phyloP scores from a whole-genome alignment of 2,329 filamentous ascomycete species.

The Aureobasidium lini region DNA sequence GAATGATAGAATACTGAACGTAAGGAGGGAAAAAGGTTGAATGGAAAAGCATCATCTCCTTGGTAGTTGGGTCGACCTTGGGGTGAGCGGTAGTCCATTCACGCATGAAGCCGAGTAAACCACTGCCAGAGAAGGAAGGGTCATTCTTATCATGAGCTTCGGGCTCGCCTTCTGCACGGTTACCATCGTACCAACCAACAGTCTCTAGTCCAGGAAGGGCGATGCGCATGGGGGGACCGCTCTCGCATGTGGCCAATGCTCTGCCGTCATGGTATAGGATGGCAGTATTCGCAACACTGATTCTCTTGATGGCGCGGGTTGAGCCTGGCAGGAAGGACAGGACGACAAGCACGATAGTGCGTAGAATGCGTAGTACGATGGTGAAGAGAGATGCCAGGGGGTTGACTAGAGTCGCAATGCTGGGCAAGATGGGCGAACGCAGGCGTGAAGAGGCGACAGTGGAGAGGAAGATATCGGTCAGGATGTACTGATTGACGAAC shows the following conservation, averaged over 20 bases:
- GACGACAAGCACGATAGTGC: constrained; percentile 51
- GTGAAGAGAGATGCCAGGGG: constrained; percentile 46
- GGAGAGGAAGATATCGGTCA: constrained; percentile 59
- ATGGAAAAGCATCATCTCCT: constrained; percentile 62
- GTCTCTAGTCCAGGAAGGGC: constrained; percentile 58
- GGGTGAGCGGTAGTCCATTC: constrained; percentile 67
- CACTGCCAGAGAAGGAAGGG: constrained; percentile 46
- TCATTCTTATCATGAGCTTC: constrained; percentile 20
- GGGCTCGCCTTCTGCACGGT: constrained; percentile 47
- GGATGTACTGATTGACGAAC: constrained; percentile 62
- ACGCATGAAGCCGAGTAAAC: constrained; percentile 54
- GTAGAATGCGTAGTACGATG: constrained; percentile 46
- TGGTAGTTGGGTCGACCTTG: constrained; percentile 56
- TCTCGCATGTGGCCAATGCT: constrained; percentile 63
- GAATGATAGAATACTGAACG: constrained; percentile 58
- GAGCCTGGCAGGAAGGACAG: constrained; percentile 52
- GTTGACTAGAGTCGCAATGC: constrained; percentile 59
- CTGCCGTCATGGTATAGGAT: constrained; percentile 61
- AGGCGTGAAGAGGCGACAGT: constrained; percentile 42
- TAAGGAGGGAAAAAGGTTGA: constrained; percentile 58
- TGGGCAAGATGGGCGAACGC: constrained; percentile 54
- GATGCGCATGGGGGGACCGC: constrained; percentile 60
- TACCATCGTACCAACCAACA: constrained; percentile 62
- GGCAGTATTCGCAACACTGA: constrained; percentile 63
- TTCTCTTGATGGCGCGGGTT: constrained; percentile 52